Percentiles rank a stretch among this genome's conserved stretches.
Conservation (phyloP, 768 basidiomycete genomes). For the Psilocybe cyanescens region DNA sequence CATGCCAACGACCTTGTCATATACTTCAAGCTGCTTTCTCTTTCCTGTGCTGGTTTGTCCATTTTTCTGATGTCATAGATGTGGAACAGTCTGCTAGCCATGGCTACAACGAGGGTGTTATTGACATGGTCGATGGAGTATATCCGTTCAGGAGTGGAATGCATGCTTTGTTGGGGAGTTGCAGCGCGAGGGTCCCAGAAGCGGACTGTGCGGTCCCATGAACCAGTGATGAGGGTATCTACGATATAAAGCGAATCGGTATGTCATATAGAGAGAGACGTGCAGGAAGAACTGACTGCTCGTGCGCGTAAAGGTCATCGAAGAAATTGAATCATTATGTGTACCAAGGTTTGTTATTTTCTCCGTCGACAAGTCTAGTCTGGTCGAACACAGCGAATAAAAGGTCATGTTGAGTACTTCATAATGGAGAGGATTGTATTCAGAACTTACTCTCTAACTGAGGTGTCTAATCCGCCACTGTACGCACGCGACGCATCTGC, state of each 20-base stretch:
- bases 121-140: slow-evolving; percentile 84
- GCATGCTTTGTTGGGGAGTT: slow-evolving; percentile 57
- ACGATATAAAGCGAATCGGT: background rate
- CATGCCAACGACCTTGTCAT: slow-evolving; percentile 91
- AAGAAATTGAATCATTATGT: slow-evolving; percentile 80
- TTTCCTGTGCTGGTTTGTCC: slow-evolving; percentile 70
- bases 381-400: slow-evolving; percentile 29
- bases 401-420: background rate
- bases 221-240: slow-evolving; percentile 84
- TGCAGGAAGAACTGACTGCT: slow-evolving; percentile 50
- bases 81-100: slow-evolving; percentile 89
- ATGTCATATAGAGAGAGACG: background rate
- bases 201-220: slow-evolving; percentile 90
- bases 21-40: slow-evolving; percentile 94
- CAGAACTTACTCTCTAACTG: slow-evolving; percentile 65
- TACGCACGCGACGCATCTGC: slow-evolving; percentile 68
- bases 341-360: slow-evolving; percentile 76
- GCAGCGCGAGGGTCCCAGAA: slow-evolving; percentile 84
- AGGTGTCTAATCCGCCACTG: slow-evolving; percentile 87
- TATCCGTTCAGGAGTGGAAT: slow-evolving; percentile 79
- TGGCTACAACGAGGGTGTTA: slow-evolving; percentile 85
- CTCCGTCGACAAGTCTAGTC: slow-evolving; percentile 79
- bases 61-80: slow-evolving; percentile 89
- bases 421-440: background rate
- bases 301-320: slow-evolving; percentile 70